A percentile compares a stretch with the other conserved stretches of the same genome.
Evolutionary conservation across 1,139 yeast species (phyloP).

Genomic region (Saccharomyces hybrid): DNA sequence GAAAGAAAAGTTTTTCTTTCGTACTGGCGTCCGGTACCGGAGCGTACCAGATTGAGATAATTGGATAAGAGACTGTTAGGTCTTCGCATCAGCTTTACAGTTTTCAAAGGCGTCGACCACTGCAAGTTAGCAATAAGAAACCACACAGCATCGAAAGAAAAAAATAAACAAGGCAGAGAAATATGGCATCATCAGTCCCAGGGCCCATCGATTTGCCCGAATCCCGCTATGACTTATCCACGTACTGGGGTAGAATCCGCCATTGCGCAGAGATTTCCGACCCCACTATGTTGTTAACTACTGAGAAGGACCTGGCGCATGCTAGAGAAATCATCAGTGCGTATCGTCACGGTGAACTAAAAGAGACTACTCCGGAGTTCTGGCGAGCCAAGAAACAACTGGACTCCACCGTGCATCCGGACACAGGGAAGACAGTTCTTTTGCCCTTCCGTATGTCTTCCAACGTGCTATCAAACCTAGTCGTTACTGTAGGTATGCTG

Average conservation of each 20-base stretch:
- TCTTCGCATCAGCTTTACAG: background rate
- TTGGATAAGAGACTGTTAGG: background rate
- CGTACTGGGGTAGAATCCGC: conserved; percentile 89
- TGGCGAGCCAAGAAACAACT: conserved; percentile 85
- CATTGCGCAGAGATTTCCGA: conserved; percentile 92
- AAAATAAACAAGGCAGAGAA: background rate
- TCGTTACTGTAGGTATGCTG: conserved; percentile 95
- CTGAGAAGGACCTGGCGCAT: conserved; percentile 50
- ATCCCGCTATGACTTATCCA: conserved; percentile 65
- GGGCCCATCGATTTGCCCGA: conserved; percentile 74
- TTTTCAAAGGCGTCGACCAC: background rate
- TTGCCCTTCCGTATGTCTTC: conserved; percentile 96
- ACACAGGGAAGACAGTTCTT: conserved; percentile 85
- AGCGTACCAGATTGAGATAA: background rate
- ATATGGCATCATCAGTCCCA: conserved; percentile 80
- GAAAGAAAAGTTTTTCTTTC: background rate
- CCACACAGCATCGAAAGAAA: background rate
- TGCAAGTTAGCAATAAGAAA: background rate
- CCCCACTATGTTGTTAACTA: conserved; percentile 79
- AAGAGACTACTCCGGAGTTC: conserved; percentile 62
- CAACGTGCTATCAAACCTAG: conserved; percentile 84
- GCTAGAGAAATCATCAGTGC: conserved; percentile 64
- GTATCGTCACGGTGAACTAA: conserved; percentile 58
- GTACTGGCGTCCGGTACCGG: background rate
- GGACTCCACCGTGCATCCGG: conserved; percentile 90